phyloP scores from a whole-genome alignment of 257 asterid genomes.

The Nicotiana sylvestris region DNA sequence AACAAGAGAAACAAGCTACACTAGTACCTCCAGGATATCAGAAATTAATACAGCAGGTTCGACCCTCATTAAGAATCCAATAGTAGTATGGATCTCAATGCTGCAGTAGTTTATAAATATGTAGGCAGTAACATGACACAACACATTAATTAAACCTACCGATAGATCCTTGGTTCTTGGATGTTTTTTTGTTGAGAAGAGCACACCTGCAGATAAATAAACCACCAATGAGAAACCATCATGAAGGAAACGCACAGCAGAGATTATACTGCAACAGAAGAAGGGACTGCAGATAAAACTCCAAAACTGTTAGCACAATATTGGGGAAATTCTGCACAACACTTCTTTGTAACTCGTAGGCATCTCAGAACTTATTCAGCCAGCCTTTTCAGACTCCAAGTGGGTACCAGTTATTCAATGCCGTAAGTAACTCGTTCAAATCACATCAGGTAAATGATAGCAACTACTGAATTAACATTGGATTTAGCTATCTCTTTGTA shows the following conservation, averaged over 20 bases:
- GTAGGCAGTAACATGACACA: background rate
- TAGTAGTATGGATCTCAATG: background rate
- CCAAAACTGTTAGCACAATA: background rate
- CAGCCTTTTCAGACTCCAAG: background rate
- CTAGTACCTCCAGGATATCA: background rate
- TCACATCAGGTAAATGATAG: background rate
- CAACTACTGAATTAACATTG: background rate
- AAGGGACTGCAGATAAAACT: background rate
- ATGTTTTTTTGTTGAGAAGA: conserved; percentile 85
- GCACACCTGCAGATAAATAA: conserved; percentile 60
- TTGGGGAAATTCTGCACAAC: background rate
- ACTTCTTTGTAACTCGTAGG: background rate
- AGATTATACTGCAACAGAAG: background rate
- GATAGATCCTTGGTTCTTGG: conserved; percentile 93
- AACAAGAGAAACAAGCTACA: background rate
- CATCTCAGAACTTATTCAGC: background rate
- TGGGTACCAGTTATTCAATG: background rate
- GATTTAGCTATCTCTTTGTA: background rate
- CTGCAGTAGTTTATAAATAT: conserved; percentile 2
- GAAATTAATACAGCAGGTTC: background rate
- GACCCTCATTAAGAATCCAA: background rate
- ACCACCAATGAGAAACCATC: conserved; percentile 12
- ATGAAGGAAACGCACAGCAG: conserved; percentile 1
- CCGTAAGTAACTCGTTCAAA: background rate
- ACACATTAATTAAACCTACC: conserved; percentile 38